phyloP scores from a whole-genome alignment of 2,329 filamentous ascomycete species.

The Trichothecium roseum region DNA sequence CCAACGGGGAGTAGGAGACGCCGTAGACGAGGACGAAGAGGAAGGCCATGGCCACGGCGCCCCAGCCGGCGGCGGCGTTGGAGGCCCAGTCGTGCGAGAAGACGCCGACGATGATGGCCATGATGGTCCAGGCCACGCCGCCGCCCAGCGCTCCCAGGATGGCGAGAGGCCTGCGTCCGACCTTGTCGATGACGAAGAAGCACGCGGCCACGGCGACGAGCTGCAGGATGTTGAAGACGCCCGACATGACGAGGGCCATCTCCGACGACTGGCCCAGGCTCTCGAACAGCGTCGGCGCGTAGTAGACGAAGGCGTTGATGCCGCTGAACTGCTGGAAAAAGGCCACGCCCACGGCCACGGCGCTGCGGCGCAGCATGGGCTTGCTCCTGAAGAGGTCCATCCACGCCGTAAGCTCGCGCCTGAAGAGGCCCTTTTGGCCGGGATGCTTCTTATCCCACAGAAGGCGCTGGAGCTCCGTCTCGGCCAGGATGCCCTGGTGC shows the following conservation, averaged over 20 bases:
- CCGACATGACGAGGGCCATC: constrained; percentile 40
- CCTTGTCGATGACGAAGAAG: constrained; percentile 39
- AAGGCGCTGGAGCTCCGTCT: too few species aligned
- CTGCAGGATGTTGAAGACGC: constrained; percentile 47
- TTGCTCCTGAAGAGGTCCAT: too few species aligned
- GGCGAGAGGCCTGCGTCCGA: constrained; percentile 53
- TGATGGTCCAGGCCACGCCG: constrained; percentile 45
- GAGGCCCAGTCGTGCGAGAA: constrained; percentile 26
- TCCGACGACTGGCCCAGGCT: constrained; percentile 31
- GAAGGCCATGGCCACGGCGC: constrained; percentile 55
- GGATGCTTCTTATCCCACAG: too few species aligned
- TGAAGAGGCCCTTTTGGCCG: too few species aligned
- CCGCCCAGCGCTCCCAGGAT: constrained; percentile 54
- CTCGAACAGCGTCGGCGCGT: constrained; percentile 33
- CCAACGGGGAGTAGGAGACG: constrained; percentile 51
- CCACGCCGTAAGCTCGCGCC: too few species aligned
- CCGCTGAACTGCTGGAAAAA: constrained; percentile 40
- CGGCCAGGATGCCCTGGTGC: constrained; percentile 24
- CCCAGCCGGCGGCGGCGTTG: constrained; percentile 31
- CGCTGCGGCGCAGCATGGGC: constrained; percentile 28
- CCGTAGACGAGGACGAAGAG: constrained; percentile 56
- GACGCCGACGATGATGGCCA: constrained; percentile 37
- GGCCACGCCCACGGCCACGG: constrained; percentile 45
- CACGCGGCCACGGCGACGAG: constrained; percentile 31
- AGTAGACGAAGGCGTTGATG: constrained; percentile 37